Evolutionary conservation across 2,329 filamentous ascomycete species (phyloP).

Genomic region (Fusarium sp.): DNA sequence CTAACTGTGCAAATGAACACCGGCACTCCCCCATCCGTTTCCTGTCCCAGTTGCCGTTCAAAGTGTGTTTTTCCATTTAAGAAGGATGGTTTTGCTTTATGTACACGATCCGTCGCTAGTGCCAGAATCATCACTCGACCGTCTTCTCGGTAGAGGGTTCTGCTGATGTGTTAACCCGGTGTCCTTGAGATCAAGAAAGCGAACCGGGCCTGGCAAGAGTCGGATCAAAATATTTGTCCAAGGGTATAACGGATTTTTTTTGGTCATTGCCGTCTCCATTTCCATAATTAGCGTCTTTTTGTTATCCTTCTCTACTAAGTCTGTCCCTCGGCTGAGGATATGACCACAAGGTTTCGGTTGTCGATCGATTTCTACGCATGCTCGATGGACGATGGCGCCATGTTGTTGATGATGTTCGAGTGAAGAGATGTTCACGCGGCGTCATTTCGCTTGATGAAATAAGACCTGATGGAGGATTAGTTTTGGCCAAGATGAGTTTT

Average conservation of each 20-base stretch:
- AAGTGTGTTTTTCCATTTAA: constrained; percentile 12
- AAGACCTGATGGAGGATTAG: constrained; percentile 56
- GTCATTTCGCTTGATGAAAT: constrained; percentile 67
- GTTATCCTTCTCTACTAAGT: constrained; percentile 14
- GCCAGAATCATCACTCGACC: constrained; percentile 8
- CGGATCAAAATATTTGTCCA: constrained; percentile 30
- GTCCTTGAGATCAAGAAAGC: constrained; percentile 8
- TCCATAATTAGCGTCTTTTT: constrained; percentile 4
- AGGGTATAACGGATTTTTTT: constrained; percentile 27
- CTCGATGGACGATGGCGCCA: constrained; percentile 7
- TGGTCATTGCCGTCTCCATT: constrained; percentile 15
- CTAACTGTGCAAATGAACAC: constrained; percentile 33
- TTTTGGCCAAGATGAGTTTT: neutral
- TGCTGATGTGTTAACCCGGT: constrained; percentile 11
- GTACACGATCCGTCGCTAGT: constrained; percentile 37
- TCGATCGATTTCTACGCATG: constrained; percentile 15
- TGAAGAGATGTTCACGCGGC: constrained; percentile 42
- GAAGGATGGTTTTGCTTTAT: constrained; percentile 41
- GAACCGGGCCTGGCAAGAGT: constrained; percentile 15
- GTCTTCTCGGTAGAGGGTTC: constrained; percentile 1
- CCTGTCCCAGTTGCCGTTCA: constrained; percentile 22
- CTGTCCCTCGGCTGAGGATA: constrained; percentile 10
- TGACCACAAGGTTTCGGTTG: constrained; percentile 12
- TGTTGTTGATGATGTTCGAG: constrained; percentile 10
- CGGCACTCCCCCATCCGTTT: constrained; percentile 16